Evolutionary conservation across 2,329 filamentous ascomycete genomes (phyloP).

Genomic region (Colletotrichum kahawae): DNA sequence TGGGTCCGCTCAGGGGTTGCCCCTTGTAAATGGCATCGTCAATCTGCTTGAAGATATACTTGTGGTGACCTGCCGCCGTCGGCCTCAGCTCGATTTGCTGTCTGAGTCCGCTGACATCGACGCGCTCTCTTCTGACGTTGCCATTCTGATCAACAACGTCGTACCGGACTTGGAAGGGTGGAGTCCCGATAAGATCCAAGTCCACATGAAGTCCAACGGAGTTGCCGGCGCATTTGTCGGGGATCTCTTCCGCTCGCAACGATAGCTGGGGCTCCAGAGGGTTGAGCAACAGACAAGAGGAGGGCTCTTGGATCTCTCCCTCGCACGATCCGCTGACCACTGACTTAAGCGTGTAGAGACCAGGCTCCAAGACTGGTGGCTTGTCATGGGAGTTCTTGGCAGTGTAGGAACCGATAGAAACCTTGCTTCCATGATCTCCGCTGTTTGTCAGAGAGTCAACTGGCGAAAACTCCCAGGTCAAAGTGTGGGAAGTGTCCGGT

Average conservation of each 20-base stretch:
- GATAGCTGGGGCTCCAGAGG: slow-evolving; percentile 84
- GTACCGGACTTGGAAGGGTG: slow-evolving; percentile 87
- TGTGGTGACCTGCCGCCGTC: slow-evolving; percentile 80
- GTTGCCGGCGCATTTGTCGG: slow-evolving; percentile 93
- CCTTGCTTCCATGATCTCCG: slow-evolving; percentile 70
- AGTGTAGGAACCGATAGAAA: slow-evolving; percentile 61
- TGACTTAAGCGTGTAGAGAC: slow-evolving; percentile 84
- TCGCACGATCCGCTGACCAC: slow-evolving; percentile 82
- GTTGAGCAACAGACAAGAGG: slow-evolving; percentile 91
- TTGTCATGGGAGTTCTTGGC: slow-evolving; percentile 67
- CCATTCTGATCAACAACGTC: slow-evolving; percentile 69
- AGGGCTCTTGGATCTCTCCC: slow-evolving; percentile 90
- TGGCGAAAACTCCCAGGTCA: slow-evolving; percentile 84
- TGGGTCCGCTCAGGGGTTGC: slow-evolving; percentile 64
- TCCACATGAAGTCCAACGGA: slow-evolving; percentile 90
- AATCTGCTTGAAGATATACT: slow-evolving; percentile 82
- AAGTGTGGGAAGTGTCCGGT: slow-evolving; percentile 69
- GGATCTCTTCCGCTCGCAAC: slow-evolving; percentile 79
- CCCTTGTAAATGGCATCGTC: slow-evolving; percentile 81
- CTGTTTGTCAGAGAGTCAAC: slow-evolving; percentile 71
- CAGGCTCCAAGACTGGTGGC: slow-evolving; percentile 75
- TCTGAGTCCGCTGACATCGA: slow-evolving; percentile 70
- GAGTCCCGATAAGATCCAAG: slow-evolving; percentile 88
- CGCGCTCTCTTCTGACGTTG: slow-evolving; percentile 37
- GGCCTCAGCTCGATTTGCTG: slow-evolving; percentile 87